Evolutionary conservation across 2,329 filamentous ascomycete species (phyloP), one percentile per base, ranked within the genome.

Genomic region (Arthrinium puccinioides): DNA sequence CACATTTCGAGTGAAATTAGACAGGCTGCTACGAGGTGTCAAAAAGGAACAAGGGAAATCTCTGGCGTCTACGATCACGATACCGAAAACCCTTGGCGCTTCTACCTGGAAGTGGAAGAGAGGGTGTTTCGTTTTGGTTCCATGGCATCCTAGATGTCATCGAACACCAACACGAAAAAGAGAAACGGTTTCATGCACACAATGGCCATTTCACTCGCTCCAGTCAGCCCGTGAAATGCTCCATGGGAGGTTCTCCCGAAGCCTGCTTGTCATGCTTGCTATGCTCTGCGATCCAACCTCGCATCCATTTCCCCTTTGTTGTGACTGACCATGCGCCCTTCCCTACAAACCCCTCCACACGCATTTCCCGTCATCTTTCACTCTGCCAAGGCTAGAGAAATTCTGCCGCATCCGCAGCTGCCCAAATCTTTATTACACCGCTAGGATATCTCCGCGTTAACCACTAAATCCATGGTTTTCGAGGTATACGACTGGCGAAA

Each of bases 401-500:
- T n/a, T n/a, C n/a, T n/a, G n/a, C n/a, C n/a, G n/a, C n/a, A n/a
- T n/a, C n/a, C n/a, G n/a, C n/a, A 33, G 31, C 24, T 8, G 20
- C 9, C n/a, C n/a, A 23, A 21, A 24, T 15, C 4, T 9, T 16
- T 9, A 21, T 6, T 10, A 5, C 41, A 59, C 67, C 84, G 86
- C 86, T 80, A 83, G 74, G 67, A 77, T 87, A 94, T 94, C 87
- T 84, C 84, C 86, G 81, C 80, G 78, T 82, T 73, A 76, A 81
- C 78, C 83, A 72, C 67, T 55, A 21, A 51, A 65, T 54, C 70
- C 56, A 82, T 87, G 84, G 82, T 79, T 83, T 74, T 78, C 78
- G 79, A 87, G 87, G 82, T 95, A 95, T 80, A 94, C 84, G 79
- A 79, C 76, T 89, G 77, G 87, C 87, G 85, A 73, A 95, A 72